Percentiles rank a stretch among this genome's conserved stretches.
Conservation (phyloP, 768 basidiomycete species). For the Gloeostereum incarnatum region DNA sequence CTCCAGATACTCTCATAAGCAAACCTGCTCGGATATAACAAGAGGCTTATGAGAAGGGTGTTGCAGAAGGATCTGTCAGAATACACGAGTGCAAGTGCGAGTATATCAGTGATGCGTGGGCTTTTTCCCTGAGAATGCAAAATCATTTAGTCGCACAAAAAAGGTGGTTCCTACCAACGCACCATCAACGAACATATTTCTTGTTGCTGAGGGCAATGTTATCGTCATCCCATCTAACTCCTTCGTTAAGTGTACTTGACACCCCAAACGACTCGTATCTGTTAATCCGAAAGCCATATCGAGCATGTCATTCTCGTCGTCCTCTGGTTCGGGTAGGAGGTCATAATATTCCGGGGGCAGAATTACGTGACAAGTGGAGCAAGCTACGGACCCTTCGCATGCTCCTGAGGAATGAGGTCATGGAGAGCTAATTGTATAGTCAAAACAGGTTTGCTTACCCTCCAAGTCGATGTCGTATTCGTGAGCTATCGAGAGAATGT, state of each 20-base stretch:
- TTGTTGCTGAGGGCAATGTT: conserved; percentile 82
- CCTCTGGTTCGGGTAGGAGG: conserved; percentile 82
- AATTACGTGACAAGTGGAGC: conserved; percentile 96
- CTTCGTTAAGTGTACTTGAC: conserved; percentile 68
- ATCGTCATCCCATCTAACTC: conserved; percentile 81
- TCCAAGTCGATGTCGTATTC: conserved; percentile 96
- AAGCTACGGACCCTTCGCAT: conserved; percentile 94
- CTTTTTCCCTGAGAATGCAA: conserved; percentile 31
- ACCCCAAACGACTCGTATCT: conserved; percentile 81
- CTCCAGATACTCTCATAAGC: neutral
- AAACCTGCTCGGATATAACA: no score
- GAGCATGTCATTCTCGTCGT: conserved; percentile 98
- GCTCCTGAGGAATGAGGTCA: conserved; percentile 50
- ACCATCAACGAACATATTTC: conserved; percentile 98
- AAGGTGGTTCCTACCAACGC: conserved; percentile 14
- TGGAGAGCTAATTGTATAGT: neutral
- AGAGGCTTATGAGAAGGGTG: neutral
- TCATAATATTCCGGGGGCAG: conserved; percentile 77
- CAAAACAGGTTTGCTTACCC: conserved; percentile 38
- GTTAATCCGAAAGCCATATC: conserved; percentile 97
- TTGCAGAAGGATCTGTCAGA: neutral
- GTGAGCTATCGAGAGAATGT: conserved; percentile 83
- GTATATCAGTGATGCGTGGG: conserved; percentile 19
- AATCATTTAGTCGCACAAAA: neutral
- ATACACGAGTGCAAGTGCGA: neutral